Evolutionary conservation across 2,329 filamentous ascomycete genomes (phyloP).

Genomic region (Colletotrichum coccodes): DNA sequence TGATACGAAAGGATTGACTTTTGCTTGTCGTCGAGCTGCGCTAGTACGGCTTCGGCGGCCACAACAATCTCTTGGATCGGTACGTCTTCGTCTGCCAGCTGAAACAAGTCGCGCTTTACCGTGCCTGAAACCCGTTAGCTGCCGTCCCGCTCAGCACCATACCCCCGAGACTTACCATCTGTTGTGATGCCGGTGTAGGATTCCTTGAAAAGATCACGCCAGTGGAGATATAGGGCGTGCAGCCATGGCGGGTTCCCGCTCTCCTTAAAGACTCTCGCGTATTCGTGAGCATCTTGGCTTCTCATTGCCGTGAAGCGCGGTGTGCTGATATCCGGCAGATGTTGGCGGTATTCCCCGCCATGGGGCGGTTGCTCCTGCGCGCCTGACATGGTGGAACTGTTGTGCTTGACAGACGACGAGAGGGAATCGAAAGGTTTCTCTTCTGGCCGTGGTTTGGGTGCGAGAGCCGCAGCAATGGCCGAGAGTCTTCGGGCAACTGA

Average conservation of each 20-base stretch:
- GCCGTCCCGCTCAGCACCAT: background rate
- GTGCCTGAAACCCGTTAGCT: slow-evolving; percentile 49
- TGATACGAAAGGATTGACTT: slow-evolving; percentile 62
- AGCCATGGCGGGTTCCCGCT: slow-evolving; percentile 73
- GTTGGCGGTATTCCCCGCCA: slow-evolving; percentile 61
- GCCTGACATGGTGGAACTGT: background rate
- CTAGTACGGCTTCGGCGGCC: slow-evolving; percentile 57
- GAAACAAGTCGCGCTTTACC: slow-evolving; percentile 64
- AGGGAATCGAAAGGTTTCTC: background rate
- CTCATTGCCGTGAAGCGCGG: slow-evolving; percentile 72
- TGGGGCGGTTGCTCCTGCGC: slow-evolving; percentile 1
- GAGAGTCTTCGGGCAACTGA: background rate
- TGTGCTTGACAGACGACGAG: background rate
- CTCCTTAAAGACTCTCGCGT: slow-evolving; percentile 69
- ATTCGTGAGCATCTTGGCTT: slow-evolving; percentile 70
- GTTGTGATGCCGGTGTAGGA: slow-evolving; percentile 77
- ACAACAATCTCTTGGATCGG: slow-evolving; percentile 67
- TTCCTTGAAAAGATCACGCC: slow-evolving; percentile 68
- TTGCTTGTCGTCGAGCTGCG: slow-evolving; percentile 59
- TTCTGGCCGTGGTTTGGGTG: background rate
- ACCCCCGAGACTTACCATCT: slow-evolving; percentile 60
- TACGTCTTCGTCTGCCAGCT: slow-evolving; percentile 71
- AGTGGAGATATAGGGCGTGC: slow-evolving; percentile 68
- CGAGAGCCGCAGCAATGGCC: background rate
- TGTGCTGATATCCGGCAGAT: slow-evolving; percentile 69